Base-by-base conservation (phyloP, 1,284 basidiomycete species). In the Cutaneotrichosporon sp. region DNA sequence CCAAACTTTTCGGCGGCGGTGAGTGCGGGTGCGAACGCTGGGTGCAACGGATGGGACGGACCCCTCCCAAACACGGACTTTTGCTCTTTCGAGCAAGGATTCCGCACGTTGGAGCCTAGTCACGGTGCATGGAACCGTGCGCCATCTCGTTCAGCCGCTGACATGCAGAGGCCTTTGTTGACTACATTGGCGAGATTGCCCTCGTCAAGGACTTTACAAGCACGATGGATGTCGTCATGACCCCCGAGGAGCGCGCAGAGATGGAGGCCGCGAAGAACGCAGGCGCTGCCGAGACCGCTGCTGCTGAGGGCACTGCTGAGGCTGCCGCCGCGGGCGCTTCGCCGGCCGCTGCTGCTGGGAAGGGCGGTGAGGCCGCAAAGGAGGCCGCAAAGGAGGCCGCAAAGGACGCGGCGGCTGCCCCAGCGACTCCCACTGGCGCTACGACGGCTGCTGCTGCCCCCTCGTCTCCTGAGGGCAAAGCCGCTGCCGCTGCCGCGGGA, bases 181-280 rank as follows among this genome's bases (percentile, higher is more conserved):
- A 91, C 70, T 90, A 90, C 87, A 91, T 94, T 61, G 90, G 90
- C 53, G 90, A 93, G 76, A 92, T 94, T 47, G 87, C 88, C 4
- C 79, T 94, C 45, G 88, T 93, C 84, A 92, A 91, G 59, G 71
- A 75, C 56, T 74, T 75, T 54, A 70, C 74, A 5, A 64, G 65
- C 20, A 74, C 72, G 7, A 74, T 75, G 74, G 72, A 76, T 49
- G 74, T 70, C 11, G 68, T 72, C 39, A 79, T 80, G 78, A 84
- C 86, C 0, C 90, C 94, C 5, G 93, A 97, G 70, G 92, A 97
- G 73, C 86, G 86, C 72, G 86, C 85, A 12, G 90, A 90, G 64
- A 79, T 91, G 62, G 88, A 92, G 74, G 83, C 81, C 55, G 74
- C 71, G 14, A 63, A 59, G 37, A 59, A 55, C 20, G 66, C 54